A percentile compares a stretch with the other conserved stretches of the same genome.
phyloP scores from a whole-genome alignment of 2,329 filamentous ascomycete genomes.

The Scytalidium sp. region DNA sequence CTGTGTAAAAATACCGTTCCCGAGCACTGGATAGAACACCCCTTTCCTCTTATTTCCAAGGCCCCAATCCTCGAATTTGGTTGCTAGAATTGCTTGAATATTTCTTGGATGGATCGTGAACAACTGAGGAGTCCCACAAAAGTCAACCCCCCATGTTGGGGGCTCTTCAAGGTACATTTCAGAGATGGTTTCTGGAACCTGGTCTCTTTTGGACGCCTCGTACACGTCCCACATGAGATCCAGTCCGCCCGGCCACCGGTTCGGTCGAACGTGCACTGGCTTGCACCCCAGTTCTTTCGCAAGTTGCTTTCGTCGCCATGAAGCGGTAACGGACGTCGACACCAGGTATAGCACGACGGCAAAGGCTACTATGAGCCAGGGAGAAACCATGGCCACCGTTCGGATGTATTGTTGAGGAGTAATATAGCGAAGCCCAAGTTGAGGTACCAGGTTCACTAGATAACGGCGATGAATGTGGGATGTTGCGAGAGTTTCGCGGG shows the following conservation, averaged over 20 bases:
- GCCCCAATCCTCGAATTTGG: conserved; percentile 51
- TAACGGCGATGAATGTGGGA: too few species aligned
- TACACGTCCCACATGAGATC: background rate
- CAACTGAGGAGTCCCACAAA: background rate
- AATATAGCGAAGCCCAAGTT: background rate
- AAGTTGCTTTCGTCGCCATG: background rate
- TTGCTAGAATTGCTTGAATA: conserved; percentile 50
- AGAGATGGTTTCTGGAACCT: background rate
- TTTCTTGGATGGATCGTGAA: conserved; percentile 42
- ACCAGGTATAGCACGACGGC: background rate
- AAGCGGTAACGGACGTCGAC: background rate
- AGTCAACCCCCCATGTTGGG: conserved; percentile 5
- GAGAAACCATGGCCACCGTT: conserved; percentile 33
- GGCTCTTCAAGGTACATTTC: background rate
- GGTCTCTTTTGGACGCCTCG: background rate
- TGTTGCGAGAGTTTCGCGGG: too few species aligned
- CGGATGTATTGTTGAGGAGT: too few species aligned
- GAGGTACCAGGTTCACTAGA: too few species aligned
- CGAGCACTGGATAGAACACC: conserved; percentile 43
- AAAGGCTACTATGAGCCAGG: background rate
- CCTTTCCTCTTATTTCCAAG: conserved; percentile 40
- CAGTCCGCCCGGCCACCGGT: background rate
- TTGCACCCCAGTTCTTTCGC: background rate
- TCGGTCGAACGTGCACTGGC: background rate
- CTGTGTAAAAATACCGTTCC: conserved; percentile 51